Evolutionary conservation across 768 basidiomycete genomes (phyloP).

Genomic region (Tremella fuciformis): DNA sequence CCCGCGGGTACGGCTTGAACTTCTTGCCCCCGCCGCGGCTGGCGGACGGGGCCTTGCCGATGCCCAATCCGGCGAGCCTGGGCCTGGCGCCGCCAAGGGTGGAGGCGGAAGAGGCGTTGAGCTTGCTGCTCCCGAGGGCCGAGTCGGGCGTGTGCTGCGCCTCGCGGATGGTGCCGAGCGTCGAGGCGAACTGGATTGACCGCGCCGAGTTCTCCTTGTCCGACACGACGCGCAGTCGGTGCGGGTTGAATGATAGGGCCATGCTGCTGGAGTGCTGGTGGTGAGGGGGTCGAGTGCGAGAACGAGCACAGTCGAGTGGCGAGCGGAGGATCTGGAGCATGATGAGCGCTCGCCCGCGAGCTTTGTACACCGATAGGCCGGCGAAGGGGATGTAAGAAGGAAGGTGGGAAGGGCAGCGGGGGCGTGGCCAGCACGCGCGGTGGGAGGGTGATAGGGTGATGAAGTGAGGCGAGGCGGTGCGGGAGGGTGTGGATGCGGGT

Average conservation of each 20-base stretch:
- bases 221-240: not conserved
- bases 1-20: constrained; percentile 2
- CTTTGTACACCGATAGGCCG: too few species aligned
- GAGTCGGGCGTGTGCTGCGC: not conserved
- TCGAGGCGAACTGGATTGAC: not conserved
- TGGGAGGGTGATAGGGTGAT: too few species aligned
- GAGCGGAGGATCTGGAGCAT: too few species aligned
- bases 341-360: too few species aligned
- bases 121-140: not conserved
- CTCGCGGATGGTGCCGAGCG: not conserved
- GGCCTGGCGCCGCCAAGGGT: not conserved
- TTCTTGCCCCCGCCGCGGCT: not conserved
- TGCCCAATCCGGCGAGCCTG: not conserved
- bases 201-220: not conserved
- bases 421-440: too few species aligned
- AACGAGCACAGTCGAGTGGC: too few species aligned
- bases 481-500: too few species aligned
- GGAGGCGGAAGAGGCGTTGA: not conserved
- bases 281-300: too few species aligned
- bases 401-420: too few species aligned
- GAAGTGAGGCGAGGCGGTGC: too few species aligned
- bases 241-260: constrained; percentile 1
- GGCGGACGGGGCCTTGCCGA: not conserved
- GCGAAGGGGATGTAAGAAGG: too few species aligned
- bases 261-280: too few species aligned